Evolutionary conservation across 31 red algal genomes (phyloP).

Genomic region (Pterothamnion heteromorphum): DNA sequence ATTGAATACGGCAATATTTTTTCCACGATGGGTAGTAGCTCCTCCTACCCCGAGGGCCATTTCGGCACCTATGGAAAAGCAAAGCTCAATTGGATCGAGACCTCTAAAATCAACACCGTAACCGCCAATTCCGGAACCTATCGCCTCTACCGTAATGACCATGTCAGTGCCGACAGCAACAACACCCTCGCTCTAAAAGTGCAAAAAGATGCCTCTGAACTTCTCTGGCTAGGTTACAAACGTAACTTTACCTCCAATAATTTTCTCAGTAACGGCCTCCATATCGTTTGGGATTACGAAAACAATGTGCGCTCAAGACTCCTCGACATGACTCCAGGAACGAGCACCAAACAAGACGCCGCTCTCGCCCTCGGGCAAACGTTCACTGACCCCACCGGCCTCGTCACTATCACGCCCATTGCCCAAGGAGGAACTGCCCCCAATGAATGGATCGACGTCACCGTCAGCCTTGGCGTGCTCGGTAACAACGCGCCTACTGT

Average conservation of each 20-base stretch:
- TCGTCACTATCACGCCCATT: background rate
- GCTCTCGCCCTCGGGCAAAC: background rate
- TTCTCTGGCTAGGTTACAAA: background rate
- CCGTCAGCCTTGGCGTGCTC: background rate
- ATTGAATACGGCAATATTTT: background rate
- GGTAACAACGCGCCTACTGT: background rate
- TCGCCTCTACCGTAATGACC: background rate
- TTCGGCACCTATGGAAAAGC: background rate
- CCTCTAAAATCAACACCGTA: background rate
- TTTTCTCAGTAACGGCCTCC: background rate
- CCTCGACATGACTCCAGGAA: background rate
- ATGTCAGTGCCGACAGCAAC: too few relatives aligned
- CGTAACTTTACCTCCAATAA: background rate
- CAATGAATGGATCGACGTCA: conserved; percentile 3
- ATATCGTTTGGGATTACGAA: background rate
- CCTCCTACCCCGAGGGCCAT: background rate
- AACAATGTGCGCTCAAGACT: background rate
- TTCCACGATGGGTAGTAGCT: background rate
- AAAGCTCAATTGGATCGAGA: background rate
- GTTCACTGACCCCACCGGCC: background rate
- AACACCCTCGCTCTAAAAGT: background rate
- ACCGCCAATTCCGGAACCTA: background rate
- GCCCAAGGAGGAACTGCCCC: background rate
- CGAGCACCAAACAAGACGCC: background rate
- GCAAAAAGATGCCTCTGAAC: background rate